A percentile compares a stretch with the other conserved stretches of the same genome.
phyloP scores from a whole-genome alignment of 257 asterid species.

The Marsdenia floribunda region DNA sequence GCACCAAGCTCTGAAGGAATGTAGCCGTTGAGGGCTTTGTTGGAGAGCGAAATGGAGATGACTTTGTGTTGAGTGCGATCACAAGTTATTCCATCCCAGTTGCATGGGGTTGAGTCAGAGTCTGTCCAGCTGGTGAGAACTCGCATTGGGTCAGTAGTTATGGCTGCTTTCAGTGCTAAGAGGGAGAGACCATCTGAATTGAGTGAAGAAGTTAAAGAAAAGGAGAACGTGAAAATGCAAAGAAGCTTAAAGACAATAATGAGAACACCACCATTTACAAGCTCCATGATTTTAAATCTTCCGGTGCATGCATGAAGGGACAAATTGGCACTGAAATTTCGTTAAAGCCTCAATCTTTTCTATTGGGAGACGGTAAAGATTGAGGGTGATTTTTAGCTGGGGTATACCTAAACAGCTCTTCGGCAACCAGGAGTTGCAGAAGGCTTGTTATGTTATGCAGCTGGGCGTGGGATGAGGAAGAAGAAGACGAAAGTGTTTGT shows the following conservation, averaged over 20 bases:
- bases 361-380: neutral
- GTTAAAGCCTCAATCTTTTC: slow-evolving; percentile 36
- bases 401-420: neutral
- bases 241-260: slow-evolving; percentile 21
- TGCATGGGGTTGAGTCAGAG: slow-evolving; percentile 65
- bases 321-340: neutral
- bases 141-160: slow-evolving; percentile 52
- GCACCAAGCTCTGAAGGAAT: slow-evolving; percentile 88
- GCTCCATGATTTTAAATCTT: slow-evolving; percentile 20
- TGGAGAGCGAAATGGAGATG: slow-evolving; percentile 51
- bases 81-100: slow-evolving; percentile 77
- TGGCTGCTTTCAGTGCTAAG: slow-evolving; percentile 82
- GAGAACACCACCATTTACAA: neutral
- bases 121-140: slow-evolving; percentile 73
- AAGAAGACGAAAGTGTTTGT: slow-evolving; percentile 28
- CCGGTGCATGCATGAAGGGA: neutral
- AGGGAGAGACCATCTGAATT: slow-evolving; percentile 81
- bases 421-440: slow-evolving; percentile 44
- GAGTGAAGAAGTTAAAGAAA: slow-evolving; percentile 37
- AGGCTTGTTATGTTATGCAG: slow-evolving; percentile 8
- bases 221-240: slow-evolving; percentile 34
- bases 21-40: slow-evolving; percentile 71
- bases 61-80: slow-evolving; percentile 49
- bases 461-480: slow-evolving; percentile 15
- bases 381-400: neutral